A percentile compares a stretch with the other conserved stretches of the same genome.
Evolutionary conservation across 2,329 filamentous ascomycete species (phyloP).

Genomic region (Boeremia exigua): DNA sequence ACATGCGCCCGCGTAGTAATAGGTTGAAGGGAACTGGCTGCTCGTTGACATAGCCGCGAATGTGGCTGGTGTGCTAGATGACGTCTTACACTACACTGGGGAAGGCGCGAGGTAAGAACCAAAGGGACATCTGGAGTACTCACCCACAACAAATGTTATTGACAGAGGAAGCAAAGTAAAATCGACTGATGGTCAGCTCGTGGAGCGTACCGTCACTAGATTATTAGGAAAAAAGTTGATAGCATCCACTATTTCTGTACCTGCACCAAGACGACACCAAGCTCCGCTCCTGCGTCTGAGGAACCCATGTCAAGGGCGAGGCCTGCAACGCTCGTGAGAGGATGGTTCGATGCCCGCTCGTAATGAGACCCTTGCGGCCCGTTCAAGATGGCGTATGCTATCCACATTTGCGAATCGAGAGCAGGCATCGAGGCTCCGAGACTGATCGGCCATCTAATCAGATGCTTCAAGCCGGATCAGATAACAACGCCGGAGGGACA

Average conservation of each 20-base stretch:
- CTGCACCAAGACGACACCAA: constrained; percentile 23
- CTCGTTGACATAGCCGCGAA: background rate
- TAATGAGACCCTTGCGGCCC: constrained; percentile 27
- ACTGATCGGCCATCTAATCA: constrained; percentile 35
- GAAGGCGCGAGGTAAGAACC: background rate
- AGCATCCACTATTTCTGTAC: constrained; percentile 28
- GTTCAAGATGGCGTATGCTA: constrained; percentile 27
- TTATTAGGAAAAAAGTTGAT: constrained; percentile 22
- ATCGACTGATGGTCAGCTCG: constrained; percentile 2
- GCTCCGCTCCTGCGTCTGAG: constrained; percentile 24
- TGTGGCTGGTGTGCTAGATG: constrained; percentile 17
- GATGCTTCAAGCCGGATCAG: constrained; percentile 32
- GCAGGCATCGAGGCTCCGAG: constrained; percentile 16
- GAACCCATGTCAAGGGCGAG: constrained; percentile 26
- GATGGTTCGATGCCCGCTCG: constrained; percentile 35
- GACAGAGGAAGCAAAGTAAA: constrained; percentile 3
- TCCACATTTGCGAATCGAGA: constrained; percentile 22
- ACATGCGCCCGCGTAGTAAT: constrained; percentile 12
- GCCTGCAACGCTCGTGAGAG: constrained; percentile 34
- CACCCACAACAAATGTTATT: constrained; percentile 5
- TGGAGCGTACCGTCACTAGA: constrained; percentile 8
- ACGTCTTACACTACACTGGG: constrained; percentile 29
- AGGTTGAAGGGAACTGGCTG: constrained; percentile 12
- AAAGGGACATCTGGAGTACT: constrained; percentile 8
- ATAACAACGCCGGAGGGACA: constrained; percentile 32